Percentiles rank a stretch among this genome's conserved stretches.
Evolutionary conservation across 179 eudicot species (phyloP).

Genomic region (Patellifolia procumbens): DNA sequence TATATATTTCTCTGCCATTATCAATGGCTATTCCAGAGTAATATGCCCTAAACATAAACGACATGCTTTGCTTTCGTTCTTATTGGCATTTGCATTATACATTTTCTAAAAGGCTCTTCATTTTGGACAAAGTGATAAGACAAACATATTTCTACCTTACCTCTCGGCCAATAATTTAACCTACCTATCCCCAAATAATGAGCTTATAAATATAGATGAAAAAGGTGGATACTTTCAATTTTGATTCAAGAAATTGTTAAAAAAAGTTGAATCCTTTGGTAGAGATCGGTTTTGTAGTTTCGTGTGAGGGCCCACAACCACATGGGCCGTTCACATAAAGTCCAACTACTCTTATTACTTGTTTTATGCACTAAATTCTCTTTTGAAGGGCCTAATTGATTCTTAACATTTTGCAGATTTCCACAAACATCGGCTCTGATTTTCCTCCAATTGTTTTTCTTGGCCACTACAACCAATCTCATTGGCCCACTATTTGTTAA

Average conservation of each 20-base stretch:
- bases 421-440: conserved; percentile 21
- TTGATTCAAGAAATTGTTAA: conserved; percentile 15
- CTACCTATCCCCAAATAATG: too few relatives aligned
- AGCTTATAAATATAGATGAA: too few relatives aligned
- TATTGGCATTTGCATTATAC: too few relatives aligned
- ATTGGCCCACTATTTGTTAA: neutral
- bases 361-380: neutral
- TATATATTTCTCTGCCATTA: too few relatives aligned
- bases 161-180: too few relatives aligned
- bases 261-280: neutral
- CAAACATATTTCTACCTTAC: too few relatives aligned
- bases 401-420: neutral
- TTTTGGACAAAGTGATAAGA: too few relatives aligned
- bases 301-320: conserved; percentile 30
- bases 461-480: neutral
- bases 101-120: too few relatives aligned
- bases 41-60: too few relatives aligned
- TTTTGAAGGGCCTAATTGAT: conserved; percentile 2
- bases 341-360: conserved; percentile 17
- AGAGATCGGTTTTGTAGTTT: conserved; percentile 7
- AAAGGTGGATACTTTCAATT: neutral
- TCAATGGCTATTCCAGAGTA: too few relatives aligned
- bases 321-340: conserved; percentile 29
- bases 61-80: too few relatives aligned
- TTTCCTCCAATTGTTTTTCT: neutral